These are phyloP conservation scores for Babesia bovis DNA, from an alignment of 169 alveolate genomes.

Conservation along the genomic window DNA sequence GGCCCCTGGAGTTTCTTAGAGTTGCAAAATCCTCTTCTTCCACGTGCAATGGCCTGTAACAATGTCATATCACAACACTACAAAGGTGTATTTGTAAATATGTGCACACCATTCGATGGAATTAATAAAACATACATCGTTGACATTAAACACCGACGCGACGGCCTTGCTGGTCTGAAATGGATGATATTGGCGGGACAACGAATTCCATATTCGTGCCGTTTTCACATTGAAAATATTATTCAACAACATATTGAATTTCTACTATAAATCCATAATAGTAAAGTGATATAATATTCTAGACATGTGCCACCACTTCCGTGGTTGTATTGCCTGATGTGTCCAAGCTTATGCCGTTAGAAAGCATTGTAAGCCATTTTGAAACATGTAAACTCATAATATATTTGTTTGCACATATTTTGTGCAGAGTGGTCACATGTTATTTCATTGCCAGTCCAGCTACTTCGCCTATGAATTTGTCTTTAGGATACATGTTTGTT, in stretches of 20 bases:
- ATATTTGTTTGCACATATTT: neutral
- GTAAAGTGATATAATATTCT: no score
- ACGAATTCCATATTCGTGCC: neutral
- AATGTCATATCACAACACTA: neutral
- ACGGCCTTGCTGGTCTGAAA: neutral
- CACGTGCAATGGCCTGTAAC: neutral
- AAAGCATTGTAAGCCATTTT: no score
- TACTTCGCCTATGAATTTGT: neutral
- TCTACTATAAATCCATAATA: neutral
- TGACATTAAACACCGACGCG: neutral
- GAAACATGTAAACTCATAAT: no score
- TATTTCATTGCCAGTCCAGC: neutral
- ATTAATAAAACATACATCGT: conserved; percentile 5
- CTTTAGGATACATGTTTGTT: neutral
- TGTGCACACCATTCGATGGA: neutral
- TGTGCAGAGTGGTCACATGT: conserved; percentile 12
- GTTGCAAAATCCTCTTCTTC: conserved; percentile 31
- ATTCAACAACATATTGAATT: neutral
- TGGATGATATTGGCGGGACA: conserved; percentile 1
- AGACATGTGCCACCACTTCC: no score
- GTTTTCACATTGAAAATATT: conserved; percentile 1
- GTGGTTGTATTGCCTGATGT: no score
- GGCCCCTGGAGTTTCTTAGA: conserved; percentile 1
- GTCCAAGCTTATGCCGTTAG: no score
- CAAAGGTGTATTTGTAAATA: neutral